Conservation (phyloP, 768 basidiomycete species). For the Mycena rebaudengoi region DNA sequence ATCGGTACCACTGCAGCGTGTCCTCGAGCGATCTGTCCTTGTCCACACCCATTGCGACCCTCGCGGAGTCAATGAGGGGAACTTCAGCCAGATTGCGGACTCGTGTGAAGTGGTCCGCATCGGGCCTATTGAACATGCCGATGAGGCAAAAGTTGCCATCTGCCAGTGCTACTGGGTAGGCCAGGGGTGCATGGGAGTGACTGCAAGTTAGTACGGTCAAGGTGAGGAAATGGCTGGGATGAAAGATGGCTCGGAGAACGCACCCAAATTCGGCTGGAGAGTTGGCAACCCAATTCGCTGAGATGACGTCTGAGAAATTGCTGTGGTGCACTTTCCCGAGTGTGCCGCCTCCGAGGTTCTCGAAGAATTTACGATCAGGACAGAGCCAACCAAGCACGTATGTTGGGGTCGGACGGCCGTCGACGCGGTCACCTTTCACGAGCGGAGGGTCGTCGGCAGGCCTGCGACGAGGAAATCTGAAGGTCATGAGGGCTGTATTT, state of each 20-base stretch:
- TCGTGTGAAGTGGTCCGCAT: neutral
- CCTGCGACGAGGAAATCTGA: neutral
- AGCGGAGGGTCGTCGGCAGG: neutral
- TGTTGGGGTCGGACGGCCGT: conserved; percentile 2
- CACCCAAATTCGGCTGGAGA: neutral
- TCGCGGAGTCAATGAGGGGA: neutral
- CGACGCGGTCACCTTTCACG: neutral
- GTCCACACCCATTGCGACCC: neutral
- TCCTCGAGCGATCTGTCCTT: neutral
- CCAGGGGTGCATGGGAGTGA: neutral
- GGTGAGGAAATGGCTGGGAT: neutral
- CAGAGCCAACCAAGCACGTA: conserved; percentile 5
- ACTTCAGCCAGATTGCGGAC: neutral
- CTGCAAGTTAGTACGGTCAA: neutral
- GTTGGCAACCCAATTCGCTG: neutral
- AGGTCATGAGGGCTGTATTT: neutral
- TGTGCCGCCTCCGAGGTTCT: neutral
- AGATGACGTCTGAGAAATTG: neutral
- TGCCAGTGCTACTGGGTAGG: neutral
- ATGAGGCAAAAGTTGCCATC: neutral
- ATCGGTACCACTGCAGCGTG: neutral
- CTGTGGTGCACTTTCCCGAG: neutral
- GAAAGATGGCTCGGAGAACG: neutral
- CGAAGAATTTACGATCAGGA: neutral
- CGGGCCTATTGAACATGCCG: neutral